Conservation (phyloP, 208 protist genomes). For the Crithidia bombi region DNA sequence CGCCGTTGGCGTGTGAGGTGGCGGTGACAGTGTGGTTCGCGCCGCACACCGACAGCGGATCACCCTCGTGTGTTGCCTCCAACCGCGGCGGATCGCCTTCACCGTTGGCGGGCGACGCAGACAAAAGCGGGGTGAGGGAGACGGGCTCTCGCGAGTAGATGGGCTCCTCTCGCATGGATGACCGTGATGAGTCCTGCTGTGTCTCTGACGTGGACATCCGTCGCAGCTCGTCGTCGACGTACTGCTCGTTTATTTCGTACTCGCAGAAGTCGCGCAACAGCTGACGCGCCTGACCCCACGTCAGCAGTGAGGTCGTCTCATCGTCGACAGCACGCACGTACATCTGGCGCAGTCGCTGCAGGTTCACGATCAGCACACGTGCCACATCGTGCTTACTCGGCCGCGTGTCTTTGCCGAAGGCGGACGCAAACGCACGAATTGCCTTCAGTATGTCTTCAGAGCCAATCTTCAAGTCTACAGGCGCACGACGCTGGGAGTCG, state of each 20-base stretch:
- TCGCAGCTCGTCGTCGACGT: slow-evolving; percentile 38
- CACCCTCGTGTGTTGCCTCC: background rate
- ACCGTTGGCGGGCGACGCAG: background rate
- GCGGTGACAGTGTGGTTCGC: background rate
- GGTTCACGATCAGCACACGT: slow-evolving; percentile 72
- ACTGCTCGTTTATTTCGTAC: slow-evolving; percentile 68
- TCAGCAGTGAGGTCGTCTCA: slow-evolving; percentile 48
- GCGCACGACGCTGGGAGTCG: slow-evolving; percentile 69
- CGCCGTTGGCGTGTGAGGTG: background rate
- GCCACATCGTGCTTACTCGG: slow-evolving; percentile 77
- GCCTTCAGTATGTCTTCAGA: slow-evolving; percentile 66
- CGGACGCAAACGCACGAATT: slow-evolving; percentile 52
- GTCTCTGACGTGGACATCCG: slow-evolving; percentile 3
- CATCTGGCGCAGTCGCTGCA: slow-evolving; percentile 74
- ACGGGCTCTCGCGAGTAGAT: slow-evolving; percentile 7
- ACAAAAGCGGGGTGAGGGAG: background rate
- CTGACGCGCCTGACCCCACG: slow-evolving; percentile 37
- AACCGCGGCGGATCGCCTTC: background rate
- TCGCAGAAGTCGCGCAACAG: slow-evolving; percentile 85
- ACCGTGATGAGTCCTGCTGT: background rate
- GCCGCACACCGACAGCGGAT: background rate
- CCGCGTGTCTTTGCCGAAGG: slow-evolving; percentile 48
- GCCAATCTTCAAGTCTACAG: slow-evolving; percentile 79
- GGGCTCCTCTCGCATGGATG: background rate
- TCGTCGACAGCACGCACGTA: slow-evolving; percentile 58